A percentile compares a stretch with the other conserved stretches of the same genome.
phyloP scores from a whole-genome alignment of 2,329 filamentous ascomycete species.

The Epichloe uncinata region DNA sequence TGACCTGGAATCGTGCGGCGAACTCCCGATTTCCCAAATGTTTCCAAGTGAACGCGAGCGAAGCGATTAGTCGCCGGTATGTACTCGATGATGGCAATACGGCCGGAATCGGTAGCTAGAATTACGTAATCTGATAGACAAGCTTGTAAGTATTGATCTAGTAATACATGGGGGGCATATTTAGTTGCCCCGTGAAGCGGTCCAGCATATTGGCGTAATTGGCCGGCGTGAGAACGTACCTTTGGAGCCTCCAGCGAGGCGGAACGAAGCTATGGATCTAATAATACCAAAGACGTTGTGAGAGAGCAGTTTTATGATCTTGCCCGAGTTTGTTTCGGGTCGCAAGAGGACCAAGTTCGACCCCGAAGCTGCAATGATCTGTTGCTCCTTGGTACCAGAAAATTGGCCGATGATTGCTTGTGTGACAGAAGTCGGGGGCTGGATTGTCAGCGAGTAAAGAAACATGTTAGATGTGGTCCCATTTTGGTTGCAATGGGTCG shows the following conservation, averaged over 20 bases:
- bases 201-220: slow-evolving; percentile 13
- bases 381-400: slow-evolving; percentile 89
- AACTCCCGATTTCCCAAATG: slow-evolving; percentile 92
- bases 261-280: slow-evolving; percentile 72
- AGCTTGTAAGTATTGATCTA: slow-evolving; percentile 1
- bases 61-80: slow-evolving; percentile 79
- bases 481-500: slow-evolving; percentile 31
- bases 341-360: slow-evolving; percentile 78
- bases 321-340: slow-evolving; percentile 72
- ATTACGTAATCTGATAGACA: slow-evolving; percentile 72
- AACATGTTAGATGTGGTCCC: slow-evolving; percentile 98
- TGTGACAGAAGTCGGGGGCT: slow-evolving; percentile 77
- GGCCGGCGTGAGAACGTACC: slow-evolving; percentile 38
- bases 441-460: slow-evolving; percentile 92
- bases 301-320: slow-evolving; percentile 71
- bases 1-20: slow-evolving; percentile 88
- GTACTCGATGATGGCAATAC: slow-evolving; percentile 90
- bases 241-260: slow-evolving; percentile 87
- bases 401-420: slow-evolving; percentile 92
- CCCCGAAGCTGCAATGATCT: slow-evolving; percentile 86
- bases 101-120: slow-evolving; percentile 86
- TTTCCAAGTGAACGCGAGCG: slow-evolving; percentile 82
- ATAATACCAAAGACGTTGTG: slow-evolving; percentile 97
- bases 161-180: background rate
- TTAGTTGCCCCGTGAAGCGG: background rate